Percentiles rank a stretch among this genome's conserved stretches.
These are phyloP conservation scores for Cronartium quercuum DNA, from an alignment of 1,284 basidiomycete genomes.

Conservation along the genomic window DNA sequence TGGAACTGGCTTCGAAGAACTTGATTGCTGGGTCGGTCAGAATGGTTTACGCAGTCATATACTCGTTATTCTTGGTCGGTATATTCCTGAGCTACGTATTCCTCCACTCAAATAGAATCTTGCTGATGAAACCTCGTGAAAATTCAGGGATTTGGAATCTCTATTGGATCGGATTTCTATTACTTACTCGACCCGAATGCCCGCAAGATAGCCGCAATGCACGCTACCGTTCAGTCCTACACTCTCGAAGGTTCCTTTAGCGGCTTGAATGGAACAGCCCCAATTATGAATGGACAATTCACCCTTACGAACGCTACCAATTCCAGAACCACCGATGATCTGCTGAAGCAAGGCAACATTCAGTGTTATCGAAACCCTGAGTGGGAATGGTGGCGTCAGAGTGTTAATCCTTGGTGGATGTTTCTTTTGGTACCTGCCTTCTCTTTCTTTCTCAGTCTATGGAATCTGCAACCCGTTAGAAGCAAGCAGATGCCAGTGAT, in stretches of 20 bases:
- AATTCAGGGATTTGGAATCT: conserved; percentile 70
- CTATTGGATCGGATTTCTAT: conserved; percentile 78
- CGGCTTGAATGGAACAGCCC: conserved; percentile 58
- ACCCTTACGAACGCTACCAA: conserved; percentile 61
- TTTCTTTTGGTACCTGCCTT: conserved; percentile 76
- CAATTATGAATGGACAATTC: conserved; percentile 64
- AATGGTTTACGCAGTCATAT: conserved; percentile 83
- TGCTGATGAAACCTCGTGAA: background rate
- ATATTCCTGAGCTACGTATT: no score
- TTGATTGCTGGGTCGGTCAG: conserved; percentile 79
- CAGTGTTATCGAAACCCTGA: conserved; percentile 62
- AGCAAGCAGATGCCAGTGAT: conserved; percentile 69
- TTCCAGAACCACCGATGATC: conserved; percentile 41
- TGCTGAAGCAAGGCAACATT: conserved; percentile 47
- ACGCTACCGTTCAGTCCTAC: conserved; percentile 54
- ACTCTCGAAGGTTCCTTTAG: conserved; percentile 61
- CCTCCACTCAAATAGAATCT: conserved; percentile 39
- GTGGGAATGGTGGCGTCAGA: conserved; percentile 70
- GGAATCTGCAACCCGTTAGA: conserved; percentile 68
- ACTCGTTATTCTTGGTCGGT: conserved; percentile 70
- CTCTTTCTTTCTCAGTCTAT: conserved; percentile 64
- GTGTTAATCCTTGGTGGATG: conserved; percentile 68
- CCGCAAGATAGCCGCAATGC: conserved; percentile 56
- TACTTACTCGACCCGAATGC: conserved; percentile 65
- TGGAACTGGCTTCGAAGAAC: conserved; percentile 80